A percentile compares a stretch with the other conserved stretches of the same genome.
phyloP scores from a whole-genome alignment of 176 grass and related monocot genomes.

The Stipa capillata region DNA sequence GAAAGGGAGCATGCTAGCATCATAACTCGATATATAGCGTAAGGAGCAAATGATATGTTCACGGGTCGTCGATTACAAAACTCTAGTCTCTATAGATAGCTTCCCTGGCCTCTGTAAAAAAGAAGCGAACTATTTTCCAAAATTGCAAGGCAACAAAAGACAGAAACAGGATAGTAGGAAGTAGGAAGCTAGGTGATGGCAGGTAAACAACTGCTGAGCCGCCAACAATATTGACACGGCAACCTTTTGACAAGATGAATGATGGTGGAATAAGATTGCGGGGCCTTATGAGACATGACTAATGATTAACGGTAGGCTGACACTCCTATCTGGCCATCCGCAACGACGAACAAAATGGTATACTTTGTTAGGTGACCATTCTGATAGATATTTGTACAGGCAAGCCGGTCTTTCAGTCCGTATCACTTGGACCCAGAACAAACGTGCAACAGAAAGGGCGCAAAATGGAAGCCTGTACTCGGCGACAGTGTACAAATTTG shows the following conservation, averaged over 20 bases:
- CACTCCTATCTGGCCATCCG: neutral
- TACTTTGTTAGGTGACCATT: neutral
- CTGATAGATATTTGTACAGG: neutral
- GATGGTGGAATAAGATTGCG: neutral
- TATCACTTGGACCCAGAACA: neutral
- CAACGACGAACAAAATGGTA: neutral
- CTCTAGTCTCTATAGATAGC: neutral
- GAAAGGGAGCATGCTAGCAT: no score
- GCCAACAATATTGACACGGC: neutral
- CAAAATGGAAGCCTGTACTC: neutral
- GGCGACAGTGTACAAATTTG: neutral
- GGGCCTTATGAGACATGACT: neutral
- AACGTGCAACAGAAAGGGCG: neutral
- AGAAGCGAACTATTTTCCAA: neutral
- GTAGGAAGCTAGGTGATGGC: neutral
- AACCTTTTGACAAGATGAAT: neutral
- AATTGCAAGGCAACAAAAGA: neutral
- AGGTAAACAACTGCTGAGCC: neutral
- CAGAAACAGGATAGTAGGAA: neutral
- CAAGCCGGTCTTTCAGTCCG: neutral
- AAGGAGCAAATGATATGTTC: neutral
- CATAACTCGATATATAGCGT: no score
- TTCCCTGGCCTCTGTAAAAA: no score
- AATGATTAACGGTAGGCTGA: neutral
- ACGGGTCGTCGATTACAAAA: neutral